These are phyloP conservation scores for Schizochytrium sp. DNA, from an alignment of 108 stramenopile genomes.

Conservation along the genomic window DNA sequence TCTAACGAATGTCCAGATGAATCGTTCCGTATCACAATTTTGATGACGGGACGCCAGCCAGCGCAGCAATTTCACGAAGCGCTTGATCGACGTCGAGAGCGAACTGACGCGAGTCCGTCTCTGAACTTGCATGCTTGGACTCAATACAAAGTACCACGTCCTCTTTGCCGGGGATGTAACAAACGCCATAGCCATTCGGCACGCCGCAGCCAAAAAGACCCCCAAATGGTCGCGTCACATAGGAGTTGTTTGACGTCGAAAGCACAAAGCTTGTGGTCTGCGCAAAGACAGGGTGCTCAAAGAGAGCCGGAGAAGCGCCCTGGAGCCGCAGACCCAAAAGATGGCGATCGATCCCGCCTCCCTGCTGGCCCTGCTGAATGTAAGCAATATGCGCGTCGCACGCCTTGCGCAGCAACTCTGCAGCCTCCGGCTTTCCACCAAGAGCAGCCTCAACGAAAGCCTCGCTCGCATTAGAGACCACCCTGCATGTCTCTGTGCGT, in stretches of 20 bases:
- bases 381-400: background rate
- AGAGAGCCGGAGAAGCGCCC: background rate
- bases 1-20: background rate
- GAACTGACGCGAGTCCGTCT: background rate
- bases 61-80: background rate
- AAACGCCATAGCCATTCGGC: slow-evolving; percentile 1
- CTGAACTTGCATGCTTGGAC: background rate
- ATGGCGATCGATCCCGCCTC: background rate
- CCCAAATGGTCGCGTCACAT: background rate
- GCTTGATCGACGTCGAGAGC: background rate
- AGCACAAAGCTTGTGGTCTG: background rate
- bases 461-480: background rate
- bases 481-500: background rate
- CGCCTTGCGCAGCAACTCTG: background rate
- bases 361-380: background rate
- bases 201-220: background rate
- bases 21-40: background rate
- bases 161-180: background rate
- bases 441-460: background rate
- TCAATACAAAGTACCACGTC: background rate
- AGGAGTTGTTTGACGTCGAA: background rate
- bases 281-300: slow-evolving; percentile 5
- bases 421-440: background rate
- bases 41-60: background rate
- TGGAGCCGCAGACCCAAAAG: background rate